phyloP scores from a whole-genome alignment of 2,329 filamentous ascomycete species.

The Aspergillus awamori region DNA sequence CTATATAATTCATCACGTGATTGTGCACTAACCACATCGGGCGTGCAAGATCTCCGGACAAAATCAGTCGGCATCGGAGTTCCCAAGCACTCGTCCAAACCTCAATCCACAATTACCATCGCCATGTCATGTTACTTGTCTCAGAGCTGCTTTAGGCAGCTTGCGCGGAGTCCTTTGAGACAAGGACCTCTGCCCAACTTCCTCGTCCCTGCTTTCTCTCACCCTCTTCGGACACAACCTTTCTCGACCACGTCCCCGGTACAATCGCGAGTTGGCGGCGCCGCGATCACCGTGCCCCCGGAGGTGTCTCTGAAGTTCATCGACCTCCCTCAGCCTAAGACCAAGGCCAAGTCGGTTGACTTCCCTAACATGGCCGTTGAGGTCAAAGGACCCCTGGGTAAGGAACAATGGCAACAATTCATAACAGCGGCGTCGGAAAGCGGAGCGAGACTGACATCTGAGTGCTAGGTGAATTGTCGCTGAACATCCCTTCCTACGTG shows the following conservation, averaged over 20 bases:
- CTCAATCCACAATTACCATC: constrained; percentile 27
- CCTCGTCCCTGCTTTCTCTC: constrained; percentile 70
- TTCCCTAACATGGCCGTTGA: constrained; percentile 67
- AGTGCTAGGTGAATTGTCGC: constrained; percentile 67
- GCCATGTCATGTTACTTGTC: constrained; percentile 68
- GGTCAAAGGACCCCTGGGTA: constrained; percentile 79
- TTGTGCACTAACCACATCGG: constrained; percentile 20
- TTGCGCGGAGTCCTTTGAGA: constrained; percentile 51
- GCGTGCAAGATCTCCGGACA: constrained; percentile 28
- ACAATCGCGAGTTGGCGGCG: constrained; percentile 82
- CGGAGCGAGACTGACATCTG: constrained; percentile 16
- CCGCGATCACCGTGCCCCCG: constrained; percentile 77
- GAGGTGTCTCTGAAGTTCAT: constrained; percentile 75
- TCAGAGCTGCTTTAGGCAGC: constrained; percentile 62
- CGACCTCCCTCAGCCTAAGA: constrained; percentile 62
- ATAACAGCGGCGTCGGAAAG: not conserved
- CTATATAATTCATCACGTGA: constrained; percentile 26
- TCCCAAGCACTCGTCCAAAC: constrained; percentile 24
- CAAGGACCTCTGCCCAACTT: constrained; percentile 67
- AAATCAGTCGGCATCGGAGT: constrained; percentile 37
- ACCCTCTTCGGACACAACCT: constrained; percentile 46
- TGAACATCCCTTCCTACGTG: constrained; percentile 79
- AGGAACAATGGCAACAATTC: not conserved
- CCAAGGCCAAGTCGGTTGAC: constrained; percentile 63
- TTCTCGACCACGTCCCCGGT: constrained; percentile 73